These are phyloP conservation scores for Fraxinus paxiana DNA, from an alignment of 305 asterid genomes.

Conservation along the genomic window DNA sequence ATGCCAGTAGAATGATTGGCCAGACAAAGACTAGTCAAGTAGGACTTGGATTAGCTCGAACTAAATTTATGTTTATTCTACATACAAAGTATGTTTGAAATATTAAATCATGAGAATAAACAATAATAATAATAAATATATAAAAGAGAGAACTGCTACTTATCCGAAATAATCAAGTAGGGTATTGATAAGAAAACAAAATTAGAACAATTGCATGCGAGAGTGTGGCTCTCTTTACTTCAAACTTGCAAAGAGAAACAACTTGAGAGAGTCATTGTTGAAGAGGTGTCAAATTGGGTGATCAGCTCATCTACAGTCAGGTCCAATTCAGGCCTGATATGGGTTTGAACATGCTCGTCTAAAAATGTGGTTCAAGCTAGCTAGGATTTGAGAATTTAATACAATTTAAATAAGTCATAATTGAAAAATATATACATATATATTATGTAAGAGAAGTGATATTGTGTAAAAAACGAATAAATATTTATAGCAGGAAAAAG, in stretches of 20 bases:
- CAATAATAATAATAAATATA: too few relatives aligned
- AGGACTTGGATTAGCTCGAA: background rate
- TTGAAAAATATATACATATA: too few relatives aligned
- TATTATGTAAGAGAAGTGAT: background rate
- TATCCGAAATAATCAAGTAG: background rate
- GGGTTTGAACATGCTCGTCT: background rate
- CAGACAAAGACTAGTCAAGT: background rate
- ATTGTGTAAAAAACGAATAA: too few relatives aligned
- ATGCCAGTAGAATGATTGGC: conserved; percentile 6
- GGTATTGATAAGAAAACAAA: background rate
- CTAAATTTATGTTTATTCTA: too few relatives aligned
- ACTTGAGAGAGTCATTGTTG: background rate
- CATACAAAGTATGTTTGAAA: background rate
- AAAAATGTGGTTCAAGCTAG: background rate
- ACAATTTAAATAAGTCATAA: too few relatives aligned
- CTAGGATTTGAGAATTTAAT: background rate
- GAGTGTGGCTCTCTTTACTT: background rate
- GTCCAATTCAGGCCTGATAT: background rate
- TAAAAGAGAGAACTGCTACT: too few relatives aligned
- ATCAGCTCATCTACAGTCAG: background rate
- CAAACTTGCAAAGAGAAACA: background rate
- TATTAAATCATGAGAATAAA: background rate
- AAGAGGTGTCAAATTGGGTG: background rate
- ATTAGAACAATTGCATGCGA: background rate
- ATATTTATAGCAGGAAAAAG: background rate